Conservation (phyloP, 345 rosid genomes). For the thale cress (Arabidopsis thaliana) region TAIR10.1 NC_003074.8:3457001-3457500, state of each 20-base stretch:
- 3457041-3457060: not conserved
- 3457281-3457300: constrained; percentile 26
- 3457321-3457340: constrained; percentile 89
- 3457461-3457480: constrained; percentile 77
- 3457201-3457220: constrained; percentile 7
- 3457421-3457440: constrained; percentile 90
- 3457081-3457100: not conserved
- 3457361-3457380: constrained; percentile 95
- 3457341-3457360: constrained; percentile 89
- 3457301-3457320: constrained; percentile 76
- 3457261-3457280: constrained; percentile 3
- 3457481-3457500: constrained; percentile 77
- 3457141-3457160: constrained; percentile 12
- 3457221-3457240: constrained; percentile 25
- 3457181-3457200: not conserved
- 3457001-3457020: constrained; percentile 18
- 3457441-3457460: constrained; percentile 88
- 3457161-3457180: constrained; percentile 12
- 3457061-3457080: not conserved
- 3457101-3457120: not conserved
- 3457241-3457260: constrained; percentile 27
- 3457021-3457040: constrained; percentile 7
- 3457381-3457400: constrained; percentile 77
- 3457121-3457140: constrained; percentile 21
- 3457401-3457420: constrained; percentile 68